These are phyloP conservation scores for Carex parvula DNA, from an alignment of 176 grass and related monocot genomes.

Conservation along the genomic window DNA sequence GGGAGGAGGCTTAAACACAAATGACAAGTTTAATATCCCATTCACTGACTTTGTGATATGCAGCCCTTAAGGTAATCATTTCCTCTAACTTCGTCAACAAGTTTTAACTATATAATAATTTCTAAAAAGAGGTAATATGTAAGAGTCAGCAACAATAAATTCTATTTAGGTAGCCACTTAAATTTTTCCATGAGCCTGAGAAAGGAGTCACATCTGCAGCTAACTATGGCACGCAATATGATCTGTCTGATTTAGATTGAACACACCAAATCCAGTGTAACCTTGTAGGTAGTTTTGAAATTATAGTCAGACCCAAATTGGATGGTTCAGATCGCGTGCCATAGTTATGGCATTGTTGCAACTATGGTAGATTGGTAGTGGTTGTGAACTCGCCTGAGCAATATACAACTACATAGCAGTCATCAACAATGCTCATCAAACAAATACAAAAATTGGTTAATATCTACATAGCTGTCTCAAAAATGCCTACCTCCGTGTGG, in stretches of 20 bases:
- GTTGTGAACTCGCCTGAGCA: neutral
- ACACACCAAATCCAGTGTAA: neutral
- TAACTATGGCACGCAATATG: neutral
- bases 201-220: neutral
- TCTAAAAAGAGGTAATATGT: neutral
- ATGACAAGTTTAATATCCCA: neutral
- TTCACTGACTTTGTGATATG: neutral
- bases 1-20: neutral
- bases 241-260: neutral
- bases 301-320: neutral
- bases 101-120: neutral
- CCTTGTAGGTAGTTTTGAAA: neutral
- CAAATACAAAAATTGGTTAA: neutral
- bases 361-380: neutral
- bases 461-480: constrained; percentile 1
- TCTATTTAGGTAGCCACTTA: neutral
- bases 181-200: neutral
- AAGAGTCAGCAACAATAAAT: neutral
- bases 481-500: constrained; percentile 52
- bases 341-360: neutral
- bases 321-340: neutral
- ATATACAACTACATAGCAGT: neutral
- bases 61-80: neutral
- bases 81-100: neutral
- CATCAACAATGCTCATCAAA: neutral